These are phyloP conservation scores for Saccharum spontaneum DNA, from an alignment of 176 grass and related monocot species.

Conservation along the genomic window DNA sequence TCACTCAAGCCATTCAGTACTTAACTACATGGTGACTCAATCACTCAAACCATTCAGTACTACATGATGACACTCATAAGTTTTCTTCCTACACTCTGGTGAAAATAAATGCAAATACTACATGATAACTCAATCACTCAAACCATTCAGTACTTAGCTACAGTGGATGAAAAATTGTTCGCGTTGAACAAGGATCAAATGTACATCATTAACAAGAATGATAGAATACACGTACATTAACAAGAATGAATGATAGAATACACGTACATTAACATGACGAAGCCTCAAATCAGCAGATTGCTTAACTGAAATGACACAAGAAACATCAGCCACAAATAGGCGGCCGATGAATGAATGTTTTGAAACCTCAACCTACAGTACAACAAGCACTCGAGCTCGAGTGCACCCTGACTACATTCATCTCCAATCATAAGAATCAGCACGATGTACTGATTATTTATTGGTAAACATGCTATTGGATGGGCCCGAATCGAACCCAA, in stretches of 20 bases:
- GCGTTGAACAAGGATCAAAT: neutral
- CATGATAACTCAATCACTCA: neutral
- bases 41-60: no score
- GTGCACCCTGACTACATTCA: neutral
- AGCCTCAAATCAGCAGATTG: neutral
- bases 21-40: no score
- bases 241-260: no score
- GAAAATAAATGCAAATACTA: no score
- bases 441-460: neutral
- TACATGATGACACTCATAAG: no score
- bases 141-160: neutral
- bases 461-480: neutral
- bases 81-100: no score
- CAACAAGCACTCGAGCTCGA: neutral
- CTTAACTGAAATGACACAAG: neutral
- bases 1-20: no score
- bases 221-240: no score
- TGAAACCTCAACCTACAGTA: neutral
- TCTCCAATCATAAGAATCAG: neutral
- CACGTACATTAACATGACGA: no score
- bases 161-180: neutral
- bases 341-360: neutral
- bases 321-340: neutral
- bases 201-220: no score
- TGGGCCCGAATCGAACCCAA: neutral